Base-by-base conservation (phyloP, 1,284 basidiomycete genomes). In the Ustilago trichophora region DNA sequence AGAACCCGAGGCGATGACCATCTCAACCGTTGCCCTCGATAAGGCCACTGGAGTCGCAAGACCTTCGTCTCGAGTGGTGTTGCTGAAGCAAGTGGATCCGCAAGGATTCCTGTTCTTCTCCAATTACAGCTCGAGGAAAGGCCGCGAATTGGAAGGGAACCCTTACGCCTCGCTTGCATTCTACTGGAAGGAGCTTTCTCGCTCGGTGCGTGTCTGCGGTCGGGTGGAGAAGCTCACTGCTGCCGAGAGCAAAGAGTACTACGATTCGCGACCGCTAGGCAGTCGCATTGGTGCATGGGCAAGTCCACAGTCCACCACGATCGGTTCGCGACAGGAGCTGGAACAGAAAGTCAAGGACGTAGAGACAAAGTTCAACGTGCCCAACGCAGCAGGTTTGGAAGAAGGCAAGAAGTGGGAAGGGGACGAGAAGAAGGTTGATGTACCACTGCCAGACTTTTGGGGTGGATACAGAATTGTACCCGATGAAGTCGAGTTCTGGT, bases 391-490 rank as follows among this genome's bases (percentile, higher is more conserved):
- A 15, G 59, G 67, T 0, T 37, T 72, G 36, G 81, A 72, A 11
- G 43, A 65, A 21, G 33, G 10, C 6, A 44, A 63, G 4, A 43
- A 54, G 35, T 66, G 41, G 45, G 29, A 62, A 15, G 68, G 55
- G 3, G 49, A 50, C 19, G 58, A 67, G 12, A 60, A 51, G 43
- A 24, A 8, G 5, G 50, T 54, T 1, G 48, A 72, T 19, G 85
- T 97, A 9, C 90, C 91, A 0, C 84, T 90, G 40, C 96, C 95
- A 2, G 89, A 91, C 7, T 91, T 91, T 82, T 99, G 96, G 96
- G 95, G 95, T 55, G 95, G 95, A 3, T 97, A 91, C 89, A 86
- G 94, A 72, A 86, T 99, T 33, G 85, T 97, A 8, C 96, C 96
- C 13, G 87, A 87, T 90, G 94, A 82, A 82, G 89, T 86, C 13